Conservation (phyloP, 2,329 filamentous ascomycete genomes). For the Metarhizium humberi region DNA sequence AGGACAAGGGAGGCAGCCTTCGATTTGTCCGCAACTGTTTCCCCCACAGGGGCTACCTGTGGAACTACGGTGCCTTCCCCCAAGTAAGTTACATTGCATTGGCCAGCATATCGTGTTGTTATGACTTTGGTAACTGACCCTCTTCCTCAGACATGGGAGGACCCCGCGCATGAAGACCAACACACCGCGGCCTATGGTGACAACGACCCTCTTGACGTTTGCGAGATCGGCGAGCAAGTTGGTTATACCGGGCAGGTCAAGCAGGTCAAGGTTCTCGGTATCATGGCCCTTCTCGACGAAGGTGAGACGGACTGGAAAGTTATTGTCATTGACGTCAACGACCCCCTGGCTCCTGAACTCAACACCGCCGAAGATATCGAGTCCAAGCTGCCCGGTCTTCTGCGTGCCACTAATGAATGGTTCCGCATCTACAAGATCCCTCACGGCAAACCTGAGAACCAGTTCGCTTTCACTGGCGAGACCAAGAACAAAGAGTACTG, state of each 20-base stretch:
- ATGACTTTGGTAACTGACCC: background rate
- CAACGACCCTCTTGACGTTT: constrained; percentile 98
- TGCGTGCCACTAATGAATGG: constrained; percentile 99
- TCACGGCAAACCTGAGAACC: constrained; percentile 99
- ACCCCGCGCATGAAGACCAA: constrained; percentile 89
- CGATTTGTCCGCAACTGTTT: constrained; percentile 99
- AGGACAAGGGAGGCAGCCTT: constrained; percentile 86
- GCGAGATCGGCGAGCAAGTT: constrained; percentile 98
- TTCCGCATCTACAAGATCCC: constrained; percentile 99
- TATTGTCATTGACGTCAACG: constrained; percentile 98
- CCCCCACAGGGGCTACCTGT: constrained; percentile 99
- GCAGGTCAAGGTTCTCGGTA: constrained; percentile 99
- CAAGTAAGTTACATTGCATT: constrained; percentile 50
- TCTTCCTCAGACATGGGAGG: constrained; percentile 80
- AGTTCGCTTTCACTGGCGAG: constrained; percentile 99
- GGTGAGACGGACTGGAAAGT: constrained; percentile 99
- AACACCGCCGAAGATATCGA: constrained; percentile 99
- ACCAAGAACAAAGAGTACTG: constrained; percentile 97
- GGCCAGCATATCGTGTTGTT: background rate
- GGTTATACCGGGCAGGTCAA: constrained; percentile 94
- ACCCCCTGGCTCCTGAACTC: constrained; percentile 90
- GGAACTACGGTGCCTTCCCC: constrained; percentile 99
- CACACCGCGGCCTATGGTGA: constrained; percentile 99
- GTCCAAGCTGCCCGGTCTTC: constrained; percentile 90
- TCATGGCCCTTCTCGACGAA: constrained; percentile 98